Evolutionary conservation across 257 asterid species (phyloP).

Genomic region (Fraxinus pennsylvanica): DNA sequence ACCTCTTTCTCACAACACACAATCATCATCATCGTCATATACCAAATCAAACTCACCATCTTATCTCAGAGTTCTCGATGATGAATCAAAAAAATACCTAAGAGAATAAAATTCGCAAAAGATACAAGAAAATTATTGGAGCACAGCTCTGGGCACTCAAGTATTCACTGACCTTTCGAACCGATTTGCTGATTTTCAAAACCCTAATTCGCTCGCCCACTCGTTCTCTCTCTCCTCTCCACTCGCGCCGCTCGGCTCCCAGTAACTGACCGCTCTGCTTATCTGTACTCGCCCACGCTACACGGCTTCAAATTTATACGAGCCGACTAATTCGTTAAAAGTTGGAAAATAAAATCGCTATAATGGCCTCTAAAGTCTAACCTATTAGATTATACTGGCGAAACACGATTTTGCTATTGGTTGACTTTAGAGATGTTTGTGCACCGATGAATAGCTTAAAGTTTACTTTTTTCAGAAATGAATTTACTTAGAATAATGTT

Average conservation of each 20-base stretch:
- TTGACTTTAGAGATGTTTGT: too few species aligned
- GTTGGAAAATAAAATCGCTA: not conserved
- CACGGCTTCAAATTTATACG: not conserved
- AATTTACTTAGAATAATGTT: too few species aligned
- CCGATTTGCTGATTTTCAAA: conserved; percentile 50
- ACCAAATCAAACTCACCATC: conserved; percentile 62
- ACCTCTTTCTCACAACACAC: conserved; percentile 97
- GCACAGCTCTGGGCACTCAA: conserved; percentile 31
- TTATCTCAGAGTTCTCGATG: conserved; percentile 29
- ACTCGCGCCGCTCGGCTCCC: conserved; percentile 56
- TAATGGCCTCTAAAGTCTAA: conserved; percentile 10
- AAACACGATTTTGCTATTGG: too few species aligned
- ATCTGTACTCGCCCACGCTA: not conserved
- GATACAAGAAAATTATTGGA: conserved; percentile 32
- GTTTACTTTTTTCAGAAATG: too few species aligned
- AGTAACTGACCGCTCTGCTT: conserved; percentile 28
- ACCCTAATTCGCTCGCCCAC: conserved; percentile 65
- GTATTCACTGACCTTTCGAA: conserved; percentile 66
- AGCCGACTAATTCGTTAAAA: conserved; percentile 12
- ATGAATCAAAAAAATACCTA: conserved; percentile 29
- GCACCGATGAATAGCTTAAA: too few species aligned
- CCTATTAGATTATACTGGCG: too few species aligned
- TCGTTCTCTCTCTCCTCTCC: conserved; percentile 41
- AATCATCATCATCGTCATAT: conserved; percentile 54
- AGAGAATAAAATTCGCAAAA: conserved; percentile 30